These are phyloP conservation scores for Xylaria curta DNA, from an alignment of 495 filamentous ascomycete species.

Conservation along the genomic window DNA sequence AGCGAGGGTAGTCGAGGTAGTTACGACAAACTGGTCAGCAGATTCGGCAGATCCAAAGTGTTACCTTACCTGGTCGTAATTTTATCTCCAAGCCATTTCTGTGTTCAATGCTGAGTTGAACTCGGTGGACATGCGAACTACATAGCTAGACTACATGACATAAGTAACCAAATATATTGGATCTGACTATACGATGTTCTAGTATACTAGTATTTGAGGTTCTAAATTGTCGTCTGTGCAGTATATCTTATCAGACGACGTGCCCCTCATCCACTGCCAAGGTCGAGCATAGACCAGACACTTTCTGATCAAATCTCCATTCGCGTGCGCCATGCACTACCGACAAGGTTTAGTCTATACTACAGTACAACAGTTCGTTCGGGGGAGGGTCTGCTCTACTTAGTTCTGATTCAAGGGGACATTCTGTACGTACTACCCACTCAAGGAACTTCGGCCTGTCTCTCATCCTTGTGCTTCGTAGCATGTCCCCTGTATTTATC, in stretches of 20 bases:
- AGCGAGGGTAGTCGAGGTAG: background rate
- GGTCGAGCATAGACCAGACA: background rate
- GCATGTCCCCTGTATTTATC: background rate
- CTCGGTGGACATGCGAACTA: background rate
- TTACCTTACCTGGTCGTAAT: background rate
- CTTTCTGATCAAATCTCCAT: background rate
- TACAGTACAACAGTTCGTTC: background rate
- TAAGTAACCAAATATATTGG: background rate
- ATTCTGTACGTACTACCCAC: background rate
- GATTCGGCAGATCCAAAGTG: background rate
- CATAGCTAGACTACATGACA: background rate
- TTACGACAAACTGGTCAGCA: too few species aligned
- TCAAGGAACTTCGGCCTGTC: background rate
- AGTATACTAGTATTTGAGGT: background rate
- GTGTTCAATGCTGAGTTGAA: background rate
- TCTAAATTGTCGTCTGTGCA: background rate
- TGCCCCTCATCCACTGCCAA: background rate
- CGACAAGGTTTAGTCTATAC: constrained; percentile 4
- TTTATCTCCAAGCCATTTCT: background rate
- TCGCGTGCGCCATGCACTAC: background rate
- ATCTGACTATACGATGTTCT: background rate
- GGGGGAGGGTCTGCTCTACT: background rate
- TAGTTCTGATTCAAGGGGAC: background rate
- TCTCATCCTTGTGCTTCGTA: background rate
- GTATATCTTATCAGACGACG: background rate